Percentiles rank a stretch among this genome's conserved stretches.
Evolutionary conservation across 106 monocot species (phyloP).

Genomic region (Allium cepa): DNA sequence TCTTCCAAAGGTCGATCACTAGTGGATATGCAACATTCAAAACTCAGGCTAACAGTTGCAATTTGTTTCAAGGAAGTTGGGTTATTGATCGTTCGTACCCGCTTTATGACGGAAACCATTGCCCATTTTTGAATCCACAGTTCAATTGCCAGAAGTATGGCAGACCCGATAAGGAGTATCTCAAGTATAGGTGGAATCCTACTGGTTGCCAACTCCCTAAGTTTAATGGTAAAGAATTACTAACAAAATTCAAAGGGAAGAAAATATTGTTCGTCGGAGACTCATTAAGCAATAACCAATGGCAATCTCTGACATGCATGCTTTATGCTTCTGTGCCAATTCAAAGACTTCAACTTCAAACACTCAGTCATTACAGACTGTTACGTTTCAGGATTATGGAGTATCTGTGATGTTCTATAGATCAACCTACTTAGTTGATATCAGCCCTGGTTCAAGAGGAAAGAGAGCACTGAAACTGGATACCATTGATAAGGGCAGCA

Average conservation of each 20-base stretch:
- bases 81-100: slow-evolving; percentile 67
- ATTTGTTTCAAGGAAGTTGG: slow-evolving; percentile 83
- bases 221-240: slow-evolving; percentile 39
- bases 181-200: slow-evolving; percentile 86
- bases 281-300: slow-evolving; percentile 78
- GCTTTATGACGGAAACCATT: slow-evolving; percentile 53
- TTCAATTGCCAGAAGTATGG: slow-evolving; percentile 87
- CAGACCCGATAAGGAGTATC: slow-evolving; percentile 74
- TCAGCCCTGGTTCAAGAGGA: slow-evolving; percentile 27
- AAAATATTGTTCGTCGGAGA: slow-evolving; percentile 94
- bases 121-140: slow-evolving; percentile 73
- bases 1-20: neutral
- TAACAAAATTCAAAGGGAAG: slow-evolving; percentile 39
- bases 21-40: neutral
- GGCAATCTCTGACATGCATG: slow-evolving; percentile 72
- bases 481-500: slow-evolving; percentile 25
- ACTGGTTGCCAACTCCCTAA: slow-evolving; percentile 70
- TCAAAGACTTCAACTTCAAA: slow-evolving; percentile 14
- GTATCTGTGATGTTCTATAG: slow-evolving; percentile 51
- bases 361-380: slow-evolving; percentile 22
- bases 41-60: slow-evolving; percentile 13
- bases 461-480: slow-evolving; percentile 44
- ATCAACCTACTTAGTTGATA: slow-evolving; percentile 46
- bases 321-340: slow-evolving; percentile 62
- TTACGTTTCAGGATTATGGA: slow-evolving; percentile 57